phyloP scores from a whole-genome alignment of 163 green algal genomes.

The Prototheca cutis region DNA sequence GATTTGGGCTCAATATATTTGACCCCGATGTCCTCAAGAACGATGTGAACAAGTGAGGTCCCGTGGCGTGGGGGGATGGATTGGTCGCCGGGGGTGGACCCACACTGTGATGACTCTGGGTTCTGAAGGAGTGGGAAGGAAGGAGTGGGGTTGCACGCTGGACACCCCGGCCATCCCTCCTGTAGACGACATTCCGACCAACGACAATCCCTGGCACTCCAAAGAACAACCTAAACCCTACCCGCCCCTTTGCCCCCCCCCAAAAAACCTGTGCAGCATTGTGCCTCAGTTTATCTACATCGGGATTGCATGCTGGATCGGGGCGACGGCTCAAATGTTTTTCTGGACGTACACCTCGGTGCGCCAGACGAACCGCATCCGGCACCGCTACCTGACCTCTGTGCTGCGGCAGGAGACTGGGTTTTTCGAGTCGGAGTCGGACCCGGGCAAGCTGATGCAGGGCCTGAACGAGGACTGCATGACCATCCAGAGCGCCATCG shows the following conservation, averaged over 20 bases:
- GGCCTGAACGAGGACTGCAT: conserved; percentile 72
- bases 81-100: too few species aligned
- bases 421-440: conserved; percentile 65
- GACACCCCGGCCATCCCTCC: too few species aligned
- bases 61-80: too few species aligned
- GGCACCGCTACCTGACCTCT: conserved; percentile 46
- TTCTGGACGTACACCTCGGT: conserved; percentile 40
- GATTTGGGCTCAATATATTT: conserved; percentile 15
- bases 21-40: conserved; percentile 7
- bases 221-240: too few species aligned
- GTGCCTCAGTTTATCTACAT: conserved; percentile 2
- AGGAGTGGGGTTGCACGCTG: too few species aligned
- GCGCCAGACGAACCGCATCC: conserved; percentile 49
- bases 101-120: too few species aligned
- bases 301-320: conserved; percentile 20
- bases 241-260: too few species aligned
- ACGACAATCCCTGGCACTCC: too few species aligned
- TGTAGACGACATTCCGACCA: too few species aligned
- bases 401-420: conserved; percentile 59
- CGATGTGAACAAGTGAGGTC: conserved; percentile 2
- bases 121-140: too few species aligned
- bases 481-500: conserved; percentile 42
- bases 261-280: background rate
- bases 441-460: conserved; percentile 47
- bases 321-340: conserved; percentile 33